Evolutionary conservation across 192 early-diverging fungal species (phyloP).

Genomic region (Phycomyces nitens): DNA sequence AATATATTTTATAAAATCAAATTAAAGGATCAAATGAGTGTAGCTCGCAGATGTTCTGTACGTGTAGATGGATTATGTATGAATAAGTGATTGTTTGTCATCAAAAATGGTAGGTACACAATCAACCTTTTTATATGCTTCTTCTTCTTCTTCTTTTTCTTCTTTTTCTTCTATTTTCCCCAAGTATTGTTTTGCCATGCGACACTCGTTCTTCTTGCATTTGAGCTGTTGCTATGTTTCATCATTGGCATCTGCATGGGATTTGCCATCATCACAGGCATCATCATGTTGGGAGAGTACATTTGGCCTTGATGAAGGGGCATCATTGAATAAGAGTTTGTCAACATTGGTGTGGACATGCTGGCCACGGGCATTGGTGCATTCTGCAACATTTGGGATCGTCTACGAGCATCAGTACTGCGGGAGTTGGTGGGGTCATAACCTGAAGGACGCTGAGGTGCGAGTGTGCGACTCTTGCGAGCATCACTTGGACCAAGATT

Average conservation of each 20-base stretch:
- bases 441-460: background rate
- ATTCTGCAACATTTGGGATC: conserved; percentile 14
- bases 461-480: background rate
- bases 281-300: background rate
- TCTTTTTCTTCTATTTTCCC: background rate
- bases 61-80: too few species aligned
- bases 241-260: background rate
- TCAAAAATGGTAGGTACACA: too few species aligned
- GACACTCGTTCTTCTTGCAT: background rate
- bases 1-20: too few species aligned
- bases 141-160: background rate
- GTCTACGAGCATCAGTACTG: conserved; percentile 3
- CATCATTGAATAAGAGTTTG: background rate
- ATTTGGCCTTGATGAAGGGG: background rate
- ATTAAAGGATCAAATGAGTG: too few species aligned
- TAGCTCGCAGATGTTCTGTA: too few species aligned
- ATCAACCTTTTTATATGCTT: too few species aligned
- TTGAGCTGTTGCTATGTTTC: background rate
- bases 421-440: background rate
- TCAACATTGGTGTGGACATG: background rate
- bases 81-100: too few species aligned
- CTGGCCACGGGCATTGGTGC: background rate
- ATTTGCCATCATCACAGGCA: background rate
- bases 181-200: background rate
- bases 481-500: too few species aligned